These are phyloP conservation scores for Aegilops speltoides DNA, from an alignment of 176 grass and related monocot genomes.

Conservation along the genomic window DNA sequence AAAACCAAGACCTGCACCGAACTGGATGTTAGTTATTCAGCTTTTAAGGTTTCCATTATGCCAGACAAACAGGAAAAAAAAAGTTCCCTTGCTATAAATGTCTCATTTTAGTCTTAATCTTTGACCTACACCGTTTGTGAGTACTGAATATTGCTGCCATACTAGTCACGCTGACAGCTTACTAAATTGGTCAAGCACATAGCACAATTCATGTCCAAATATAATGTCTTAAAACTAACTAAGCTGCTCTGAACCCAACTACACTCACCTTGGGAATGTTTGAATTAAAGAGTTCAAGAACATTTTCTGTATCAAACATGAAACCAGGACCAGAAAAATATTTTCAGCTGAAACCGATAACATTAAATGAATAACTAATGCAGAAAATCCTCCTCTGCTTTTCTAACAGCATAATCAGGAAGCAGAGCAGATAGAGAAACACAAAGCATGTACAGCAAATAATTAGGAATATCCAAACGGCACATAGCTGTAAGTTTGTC, in stretches of 20 bases:
- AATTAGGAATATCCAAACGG: not conserved
- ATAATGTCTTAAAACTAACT: not conserved
- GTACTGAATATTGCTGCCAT: not conserved
- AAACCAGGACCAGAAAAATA: not conserved
- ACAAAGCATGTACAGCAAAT: not conserved
- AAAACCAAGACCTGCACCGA: not conserved
- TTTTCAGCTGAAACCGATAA: not conserved
- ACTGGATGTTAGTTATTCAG: not conserved
- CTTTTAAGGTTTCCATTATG: not conserved
- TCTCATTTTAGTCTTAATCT: not conserved
- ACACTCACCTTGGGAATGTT: not conserved
- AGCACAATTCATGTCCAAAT: not conserved
- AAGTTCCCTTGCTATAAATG: not conserved
- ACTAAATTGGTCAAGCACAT: not conserved
- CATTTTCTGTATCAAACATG: not conserved
- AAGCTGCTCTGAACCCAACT: not conserved
- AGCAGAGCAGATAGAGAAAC: not conserved
- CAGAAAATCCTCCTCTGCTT: not conserved
- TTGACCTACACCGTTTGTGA: not conserved
- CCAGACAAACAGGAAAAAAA: not conserved
- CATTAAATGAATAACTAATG: not conserved
- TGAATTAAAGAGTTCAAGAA: not conserved
- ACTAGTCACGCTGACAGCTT: not conserved
- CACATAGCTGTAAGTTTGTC: not conserved
- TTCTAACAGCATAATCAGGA: not conserved